phyloP scores from a whole-genome alignment of 1,284 basidiomycete genomes.

The Mycosarcoma mackinlayi region DNA sequence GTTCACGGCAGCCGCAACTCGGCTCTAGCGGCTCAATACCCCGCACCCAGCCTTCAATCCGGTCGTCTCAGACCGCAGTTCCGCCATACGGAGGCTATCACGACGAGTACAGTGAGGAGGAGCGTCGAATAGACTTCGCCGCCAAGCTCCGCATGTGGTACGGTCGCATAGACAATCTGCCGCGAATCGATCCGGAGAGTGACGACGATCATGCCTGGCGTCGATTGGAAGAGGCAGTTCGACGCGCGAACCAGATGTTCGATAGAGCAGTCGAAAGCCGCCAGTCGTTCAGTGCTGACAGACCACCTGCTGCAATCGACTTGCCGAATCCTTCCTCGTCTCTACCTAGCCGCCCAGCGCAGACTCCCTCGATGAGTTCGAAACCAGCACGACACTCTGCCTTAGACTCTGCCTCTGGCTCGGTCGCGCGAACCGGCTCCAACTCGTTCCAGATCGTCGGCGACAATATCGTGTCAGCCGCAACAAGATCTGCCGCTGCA shows the following conservation, averaged over 20 bases:
- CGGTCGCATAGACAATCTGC: not conserved
- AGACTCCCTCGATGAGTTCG: not conserved
- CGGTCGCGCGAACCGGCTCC: slow-evolving; percentile 8
- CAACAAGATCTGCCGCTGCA: not conserved
- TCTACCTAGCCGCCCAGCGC: not conserved
- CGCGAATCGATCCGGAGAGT: not conserved
- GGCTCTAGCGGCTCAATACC: slow-evolving; percentile 12
- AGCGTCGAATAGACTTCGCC: slow-evolving; percentile 2
- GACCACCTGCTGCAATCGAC: too few relatives aligned
- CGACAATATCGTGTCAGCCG: slow-evolving; percentile 13
- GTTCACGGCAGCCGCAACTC: slow-evolving; percentile 13
- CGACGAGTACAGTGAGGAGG: slow-evolving; percentile 8
- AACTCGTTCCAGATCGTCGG: slow-evolving; percentile 39
- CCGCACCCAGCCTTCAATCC: not conserved
- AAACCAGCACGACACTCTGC: not conserved
- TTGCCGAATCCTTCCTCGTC: not conserved
- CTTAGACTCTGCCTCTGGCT: not conserved
- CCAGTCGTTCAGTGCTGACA: too few relatives aligned
- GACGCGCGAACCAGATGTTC: not conserved
- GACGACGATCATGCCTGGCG: slow-evolving; percentile 4
- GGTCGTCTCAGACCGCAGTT: not conserved
- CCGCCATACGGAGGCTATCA: not conserved
- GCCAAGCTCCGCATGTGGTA: not conserved
- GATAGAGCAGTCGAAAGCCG: too few relatives aligned
- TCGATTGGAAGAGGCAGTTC: not conserved